Evolutionary conservation across 108 stramenopile genomes (phyloP), one percentile per base, ranked within the genome.

Genomic region (Mediolabrus comicus): DNA sequence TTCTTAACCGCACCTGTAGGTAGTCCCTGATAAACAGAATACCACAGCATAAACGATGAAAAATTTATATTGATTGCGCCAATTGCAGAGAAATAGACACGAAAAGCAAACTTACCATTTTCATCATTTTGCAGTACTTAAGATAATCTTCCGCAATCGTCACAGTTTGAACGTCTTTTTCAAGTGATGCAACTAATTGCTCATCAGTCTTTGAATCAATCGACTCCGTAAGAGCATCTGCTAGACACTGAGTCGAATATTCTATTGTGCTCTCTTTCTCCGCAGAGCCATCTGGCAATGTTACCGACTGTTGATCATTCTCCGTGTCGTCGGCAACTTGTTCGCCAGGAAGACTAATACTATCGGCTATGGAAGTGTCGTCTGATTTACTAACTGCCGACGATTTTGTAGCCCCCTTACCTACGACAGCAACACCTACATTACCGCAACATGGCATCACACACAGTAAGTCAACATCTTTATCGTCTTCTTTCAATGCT

Each of bases 91-190:
- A 8, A 28, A 13, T 30, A 29, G 10, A 13, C 17, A 39, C 2
- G 8, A 30, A 39, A 56, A 0, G 26, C n/a, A 9, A 3, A 41
- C 51, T 65, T 64, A 77, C 76, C 74, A 89, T 83, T 59, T 75
- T 63, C 7, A 88, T 56, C 87, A 89, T 92, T 51, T 84, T 82
- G 71, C 75, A 89, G 60, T 89, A 92, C 58, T 92, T 92, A 3
- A 69, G 41, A 63, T 88, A 96, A 25, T 74, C 69, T 22, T 49
- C 46, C 4, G 19, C 19, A 49, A 49, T 49, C 0, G 22, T 24
- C 22, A 22, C 46, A 14, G n/a, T 3, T 14, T 41, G 1, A n/a
- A 16, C 39, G 11, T 41, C 39, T 41, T 3, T 16, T 13, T 38
- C 36, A 38, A 38, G 36, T 14, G n/a, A n/a, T n/a, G n/a, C n/a